Evolutionary conservation across 106 monocot genomes (phyloP).

Genomic region (Dendrobium huoshanense): DNA sequence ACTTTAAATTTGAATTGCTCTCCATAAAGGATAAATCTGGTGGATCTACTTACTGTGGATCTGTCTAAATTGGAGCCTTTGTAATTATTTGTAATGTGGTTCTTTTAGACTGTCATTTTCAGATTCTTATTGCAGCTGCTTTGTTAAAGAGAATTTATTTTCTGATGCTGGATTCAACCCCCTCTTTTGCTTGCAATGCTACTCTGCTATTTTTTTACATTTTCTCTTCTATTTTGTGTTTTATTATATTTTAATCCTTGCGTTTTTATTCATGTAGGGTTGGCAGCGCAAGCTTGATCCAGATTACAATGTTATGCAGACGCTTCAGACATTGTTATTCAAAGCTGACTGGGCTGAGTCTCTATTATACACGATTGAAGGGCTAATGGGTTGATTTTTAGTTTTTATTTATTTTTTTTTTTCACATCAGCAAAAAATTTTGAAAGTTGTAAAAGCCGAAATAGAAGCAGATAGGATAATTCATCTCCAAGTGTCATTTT

Average conservation of each 20-base stretch:
- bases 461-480: not conserved
- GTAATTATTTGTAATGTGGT: not conserved
- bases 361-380: slow-evolving; percentile 83
- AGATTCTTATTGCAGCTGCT: too few relatives aligned
- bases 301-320: slow-evolving; percentile 89
- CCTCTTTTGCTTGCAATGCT: too few relatives aligned
- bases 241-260: not conserved
- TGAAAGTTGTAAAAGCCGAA: not conserved
- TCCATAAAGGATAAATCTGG: too few relatives aligned
- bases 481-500: not conserved
- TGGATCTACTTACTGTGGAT: too few relatives aligned
- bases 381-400: slow-evolving; percentile 63
- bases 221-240: not conserved
- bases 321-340: slow-evolving; percentile 68
- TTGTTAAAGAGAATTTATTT: too few relatives aligned
- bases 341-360: slow-evolving; percentile 86
- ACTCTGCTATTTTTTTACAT: not conserved
- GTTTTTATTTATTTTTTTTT: too few relatives aligned
- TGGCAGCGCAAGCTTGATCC: slow-evolving; percentile 99
- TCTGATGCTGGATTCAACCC: too few relatives aligned
- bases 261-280: slow-evolving; percentile 36
- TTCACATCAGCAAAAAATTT: not conserved
- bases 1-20: too few relatives aligned
- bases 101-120: not conserved
- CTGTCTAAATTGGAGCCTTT: not conserved